Conservation (phyloP, 257 asterid species). For the Capsicum pubescens region DNA sequence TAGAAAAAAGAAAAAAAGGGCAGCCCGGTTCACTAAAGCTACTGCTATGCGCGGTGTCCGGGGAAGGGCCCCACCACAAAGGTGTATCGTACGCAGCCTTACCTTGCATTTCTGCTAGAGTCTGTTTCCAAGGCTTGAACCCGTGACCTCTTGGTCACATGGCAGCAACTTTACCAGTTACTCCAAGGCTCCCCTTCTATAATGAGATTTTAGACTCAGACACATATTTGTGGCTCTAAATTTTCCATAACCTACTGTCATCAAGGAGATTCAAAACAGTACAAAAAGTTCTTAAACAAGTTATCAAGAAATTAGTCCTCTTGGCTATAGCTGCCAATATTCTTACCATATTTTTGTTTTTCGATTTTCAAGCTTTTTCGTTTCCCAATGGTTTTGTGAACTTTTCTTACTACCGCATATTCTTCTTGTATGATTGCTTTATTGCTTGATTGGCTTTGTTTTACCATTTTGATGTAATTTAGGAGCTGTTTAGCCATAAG, state of each 20-base stretch:
- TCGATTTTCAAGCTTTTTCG: neutral
- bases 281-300: slow-evolving; percentile 1
- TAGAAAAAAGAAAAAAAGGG: neutral
- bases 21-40: no score
- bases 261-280: neutral
- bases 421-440: neutral
- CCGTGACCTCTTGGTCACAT: no score
- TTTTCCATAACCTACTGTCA: neutral
- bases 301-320: slow-evolving; percentile 19
- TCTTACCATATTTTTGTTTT: neutral
- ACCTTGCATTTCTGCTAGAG: no score
- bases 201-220: no score
- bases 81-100: no score
- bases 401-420: neutral
- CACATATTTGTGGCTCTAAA: slow-evolving; percentile 9
- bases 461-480: neutral
- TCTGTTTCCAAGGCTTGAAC: no score
- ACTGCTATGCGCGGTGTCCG: no score
- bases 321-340: neutral
- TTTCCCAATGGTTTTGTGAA: neutral
- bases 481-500: no score
- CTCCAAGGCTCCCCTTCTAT: no score
- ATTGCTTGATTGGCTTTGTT: neutral
- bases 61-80: no score
- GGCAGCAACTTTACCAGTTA: no score